Evolutionary conservation across 345 rosid species (phyloP).

Genomic region (Populus deltoides): DNA sequence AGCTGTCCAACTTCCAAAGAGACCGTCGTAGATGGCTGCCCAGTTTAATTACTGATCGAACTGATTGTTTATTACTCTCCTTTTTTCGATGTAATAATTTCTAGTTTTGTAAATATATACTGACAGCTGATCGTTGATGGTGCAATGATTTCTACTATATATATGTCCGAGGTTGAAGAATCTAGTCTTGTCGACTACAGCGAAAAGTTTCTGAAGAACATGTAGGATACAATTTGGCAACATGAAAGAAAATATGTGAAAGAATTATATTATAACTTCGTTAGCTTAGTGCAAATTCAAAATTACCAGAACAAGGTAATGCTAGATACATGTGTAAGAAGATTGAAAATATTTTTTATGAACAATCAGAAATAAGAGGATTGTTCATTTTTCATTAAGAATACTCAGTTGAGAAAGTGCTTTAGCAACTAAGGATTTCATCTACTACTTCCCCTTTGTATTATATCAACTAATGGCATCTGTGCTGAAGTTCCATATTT

Average conservation of each 20-base stretch:
- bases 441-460: conserved; percentile 28
- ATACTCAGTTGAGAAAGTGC: conserved; percentile 27
- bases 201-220: neutral
- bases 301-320: neutral
- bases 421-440: conserved; percentile 32
- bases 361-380: conserved; percentile 24
- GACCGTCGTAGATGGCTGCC: conserved; percentile 50
- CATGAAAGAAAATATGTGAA: neutral
- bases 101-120: neutral
- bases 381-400: conserved; percentile 28
- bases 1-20: conserved; percentile 74
- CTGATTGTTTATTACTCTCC: neutral
- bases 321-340: neutral
- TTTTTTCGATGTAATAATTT: neutral
- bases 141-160: no score
- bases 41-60: conserved; percentile 30
- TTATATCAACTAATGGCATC: conserved; percentile 30
- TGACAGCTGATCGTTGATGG: neutral
- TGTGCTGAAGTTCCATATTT: conserved; percentile 15
- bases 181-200: neutral
- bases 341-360: neutral
- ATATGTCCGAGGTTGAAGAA: no score
- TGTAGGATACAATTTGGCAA: neutral
- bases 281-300: neutral
- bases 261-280: neutral